Evolutionary conservation across 768 basidiomycete genomes (phyloP), one percentile per base, ranked within the genome.

Genomic region (Lentinus tigrinus): DNA sequence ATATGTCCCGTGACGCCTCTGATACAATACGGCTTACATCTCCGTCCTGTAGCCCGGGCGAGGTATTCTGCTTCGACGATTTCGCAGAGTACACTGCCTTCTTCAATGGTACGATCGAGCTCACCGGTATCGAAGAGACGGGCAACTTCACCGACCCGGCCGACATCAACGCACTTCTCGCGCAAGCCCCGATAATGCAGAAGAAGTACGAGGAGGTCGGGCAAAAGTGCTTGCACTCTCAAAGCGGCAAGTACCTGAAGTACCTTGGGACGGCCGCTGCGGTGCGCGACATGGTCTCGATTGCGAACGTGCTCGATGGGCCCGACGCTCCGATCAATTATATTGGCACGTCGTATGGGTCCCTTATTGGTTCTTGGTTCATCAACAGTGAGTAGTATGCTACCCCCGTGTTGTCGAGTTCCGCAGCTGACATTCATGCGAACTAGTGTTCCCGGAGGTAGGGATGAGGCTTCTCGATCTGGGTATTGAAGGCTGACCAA

Each of bases 391-490:
- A 19, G 58, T 54, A 14, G 4, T 21, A n/a, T 9, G 1, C 17
- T n/a, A n/a, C n/a, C n/a, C n/a, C n/a, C n/a, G n/a, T n/a, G n/a
- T n/a, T n/a, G n/a, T n/a, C n/a, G n/a, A 11, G 7, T 31, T 31
- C 31, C 16, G 31, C 31, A 31, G 31, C 17, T 52, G 10, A n/a
- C 26, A n/a, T 14, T 9, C 16, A 21, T 52, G 14, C 46, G 11
- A n/a, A 5, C n/a, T 21, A 58, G 57, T 58, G 52, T 58, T 52
- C 38, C 57, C 57, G n/a, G 53, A 56, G 40, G 55, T 49, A 26
- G 3, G 55, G 11, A 16, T 21, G 9, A 3, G 4, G n/a, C n/a
- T 31, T 7, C 31, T 31, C 1, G n/a, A n/a, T n/a, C n/a, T n/a
- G n/a, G n/a, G n/a, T 11, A n/a, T n/a, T n/a, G n/a, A n/a, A n/a